Evolutionary conservation across 306 rosid species (phyloP).

Genomic region (Sechiopsis laciniata): DNA sequence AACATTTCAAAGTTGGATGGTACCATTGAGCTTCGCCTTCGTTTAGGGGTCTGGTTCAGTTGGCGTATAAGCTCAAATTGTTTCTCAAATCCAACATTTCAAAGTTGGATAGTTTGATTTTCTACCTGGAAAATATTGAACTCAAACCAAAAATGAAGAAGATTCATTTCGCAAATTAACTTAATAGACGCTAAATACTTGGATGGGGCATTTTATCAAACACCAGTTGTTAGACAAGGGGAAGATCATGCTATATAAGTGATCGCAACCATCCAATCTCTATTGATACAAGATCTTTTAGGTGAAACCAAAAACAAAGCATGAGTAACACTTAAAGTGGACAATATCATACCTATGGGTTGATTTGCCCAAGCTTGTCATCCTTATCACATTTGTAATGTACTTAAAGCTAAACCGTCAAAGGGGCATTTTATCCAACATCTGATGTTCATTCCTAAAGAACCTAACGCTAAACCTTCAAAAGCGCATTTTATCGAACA

Average conservation of each 20-base stretch:
- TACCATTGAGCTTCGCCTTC: constrained; percentile 20
- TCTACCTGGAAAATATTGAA: background rate
- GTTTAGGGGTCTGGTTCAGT: constrained; percentile 22
- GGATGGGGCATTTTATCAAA: background rate
- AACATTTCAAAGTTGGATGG: background rate
- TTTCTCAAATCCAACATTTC: no score
- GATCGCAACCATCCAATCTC: no score
- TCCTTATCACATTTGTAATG: background rate
- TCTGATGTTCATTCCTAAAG: background rate
- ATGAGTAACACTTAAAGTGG: no score
- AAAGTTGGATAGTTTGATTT: background rate
- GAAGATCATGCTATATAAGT: no score
- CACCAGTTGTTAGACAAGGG: no score
- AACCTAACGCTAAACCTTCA: background rate
- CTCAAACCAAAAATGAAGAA: background rate
- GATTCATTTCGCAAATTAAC: background rate
- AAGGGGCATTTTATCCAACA: constrained; percentile 19
- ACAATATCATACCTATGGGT: no score
- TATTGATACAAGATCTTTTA: no score
- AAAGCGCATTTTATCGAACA: constrained; percentile 4
- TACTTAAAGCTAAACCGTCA: background rate
- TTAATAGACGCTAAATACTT: background rate
- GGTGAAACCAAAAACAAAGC: no score
- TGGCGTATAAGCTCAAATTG: background rate
- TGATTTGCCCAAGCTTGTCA: no score